phyloP scores from a whole-genome alignment of 768 basidiomycete genomes.

The Kwoniella bestiolae region DNA sequence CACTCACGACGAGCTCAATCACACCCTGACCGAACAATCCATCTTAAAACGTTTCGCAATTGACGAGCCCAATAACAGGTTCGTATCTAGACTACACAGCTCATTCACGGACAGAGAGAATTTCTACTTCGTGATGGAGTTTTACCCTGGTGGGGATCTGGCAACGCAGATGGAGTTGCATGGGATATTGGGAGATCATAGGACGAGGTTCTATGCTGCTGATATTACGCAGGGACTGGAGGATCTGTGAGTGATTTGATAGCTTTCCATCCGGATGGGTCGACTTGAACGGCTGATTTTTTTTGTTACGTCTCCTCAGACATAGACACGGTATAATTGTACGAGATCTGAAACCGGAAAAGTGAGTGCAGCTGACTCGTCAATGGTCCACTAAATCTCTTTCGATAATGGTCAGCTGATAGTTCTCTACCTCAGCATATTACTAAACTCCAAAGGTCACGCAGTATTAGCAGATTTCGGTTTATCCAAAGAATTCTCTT shows the following conservation, averaged over 20 bases:
- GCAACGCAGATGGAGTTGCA: slow-evolving; percentile 96
- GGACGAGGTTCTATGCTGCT: slow-evolving; percentile 94
- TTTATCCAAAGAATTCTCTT: slow-evolving; percentile 43
- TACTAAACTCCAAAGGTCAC: slow-evolving; percentile 91
- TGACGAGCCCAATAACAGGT: slow-evolving; percentile 76
- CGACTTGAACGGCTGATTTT: slow-evolving; percentile 18
- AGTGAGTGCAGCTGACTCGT: slow-evolving; percentile 14
- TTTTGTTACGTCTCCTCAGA: too few relatives aligned
- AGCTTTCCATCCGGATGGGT: not conserved
- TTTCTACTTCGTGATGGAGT: slow-evolving; percentile 90
- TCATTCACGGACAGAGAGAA: slow-evolving; percentile 98
- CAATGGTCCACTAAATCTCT: not conserved
- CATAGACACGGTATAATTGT: slow-evolving; percentile 95
- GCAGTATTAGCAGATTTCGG: slow-evolving; percentile 98
- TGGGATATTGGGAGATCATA: slow-evolving; percentile 89
- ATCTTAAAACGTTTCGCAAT: slow-evolving; percentile 88
- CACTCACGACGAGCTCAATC: slow-evolving; percentile 93
- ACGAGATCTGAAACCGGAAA: slow-evolving; percentile 92
- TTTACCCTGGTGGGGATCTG: slow-evolving; percentile 67
- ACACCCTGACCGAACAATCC: slow-evolving; percentile 94
- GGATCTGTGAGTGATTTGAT: slow-evolving; percentile 63
- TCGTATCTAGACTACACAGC: slow-evolving; percentile 95
- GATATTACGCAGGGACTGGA: slow-evolving; percentile 95
- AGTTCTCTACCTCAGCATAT: slow-evolving; percentile 60
- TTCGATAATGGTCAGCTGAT: not conserved